Percentiles rank a stretch among this genome's conserved stretches.
phyloP scores from a whole-genome alignment of 805 yeast genomes.

The Ogataea methylovora region DNA sequence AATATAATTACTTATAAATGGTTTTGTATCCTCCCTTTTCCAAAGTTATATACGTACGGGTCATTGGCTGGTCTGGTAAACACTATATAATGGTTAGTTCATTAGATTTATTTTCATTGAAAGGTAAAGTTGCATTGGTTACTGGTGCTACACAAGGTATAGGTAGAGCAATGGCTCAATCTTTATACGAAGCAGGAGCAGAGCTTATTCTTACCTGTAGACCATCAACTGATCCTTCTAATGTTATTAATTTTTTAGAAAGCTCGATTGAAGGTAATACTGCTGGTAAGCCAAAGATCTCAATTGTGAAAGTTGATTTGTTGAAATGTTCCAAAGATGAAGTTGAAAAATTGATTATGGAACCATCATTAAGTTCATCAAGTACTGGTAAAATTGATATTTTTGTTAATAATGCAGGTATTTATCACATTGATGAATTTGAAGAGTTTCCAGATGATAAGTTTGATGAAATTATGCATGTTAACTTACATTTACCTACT shows the following conservation, averaged over 20 bases:
- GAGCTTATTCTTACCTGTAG: conserved; percentile 29
- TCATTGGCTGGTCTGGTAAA: too few relatives aligned
- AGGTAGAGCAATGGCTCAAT: conserved; percentile 44
- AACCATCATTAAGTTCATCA: conserved; percentile 22
- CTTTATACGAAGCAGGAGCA: conserved; percentile 43
- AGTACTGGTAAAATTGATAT: conserved; percentile 23
- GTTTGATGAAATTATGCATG: conserved; percentile 31
- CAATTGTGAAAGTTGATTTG: conserved; percentile 19
- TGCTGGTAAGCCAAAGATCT: conserved; percentile 16
- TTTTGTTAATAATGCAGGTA: conserved; percentile 29
- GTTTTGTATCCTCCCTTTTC: too few relatives aligned
- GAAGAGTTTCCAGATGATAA: conserved; percentile 30
- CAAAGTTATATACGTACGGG: too few relatives aligned
- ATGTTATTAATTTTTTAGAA: conserved; percentile 14
- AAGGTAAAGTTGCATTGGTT: conserved; percentile 33
- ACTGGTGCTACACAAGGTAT: conserved; percentile 52
- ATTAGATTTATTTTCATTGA: conserved; percentile 24
- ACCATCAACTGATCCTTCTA: conserved; percentile 22
- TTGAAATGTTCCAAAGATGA: conserved; percentile 21
- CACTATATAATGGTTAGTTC: not conserved
- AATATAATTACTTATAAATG: too few relatives aligned
- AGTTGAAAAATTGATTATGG: conserved; percentile 20
- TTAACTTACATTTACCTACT: conserved; percentile 30
- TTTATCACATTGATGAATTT: conserved; percentile 24
- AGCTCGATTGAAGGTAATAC: conserved; percentile 18